phyloP scores from a whole-genome alignment of 805 yeast species.

The Torulaspora maleeae region DNA sequence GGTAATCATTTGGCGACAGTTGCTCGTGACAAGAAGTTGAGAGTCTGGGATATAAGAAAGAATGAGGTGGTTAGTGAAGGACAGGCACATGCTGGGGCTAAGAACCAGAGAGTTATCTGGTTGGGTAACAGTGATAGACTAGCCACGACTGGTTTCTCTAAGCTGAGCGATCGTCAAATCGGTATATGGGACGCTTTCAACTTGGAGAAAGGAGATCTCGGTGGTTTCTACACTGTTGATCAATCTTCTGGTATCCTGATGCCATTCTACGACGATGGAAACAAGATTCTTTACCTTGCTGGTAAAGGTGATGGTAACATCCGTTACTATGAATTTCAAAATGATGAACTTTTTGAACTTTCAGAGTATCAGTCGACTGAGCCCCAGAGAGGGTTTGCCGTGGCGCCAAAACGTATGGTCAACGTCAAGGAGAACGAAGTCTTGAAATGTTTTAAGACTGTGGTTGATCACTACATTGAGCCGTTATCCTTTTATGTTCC shows the following conservation, averaged over 20 bases:
- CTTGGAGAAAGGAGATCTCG: conserved; percentile 76
- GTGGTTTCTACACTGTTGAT: conserved; percentile 82
- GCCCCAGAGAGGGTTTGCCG: conserved; percentile 94
- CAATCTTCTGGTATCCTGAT: conserved; percentile 89
- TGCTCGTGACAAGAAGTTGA: conserved; percentile 81
- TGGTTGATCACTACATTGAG: conserved; percentile 77
- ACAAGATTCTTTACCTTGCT: conserved; percentile 76
- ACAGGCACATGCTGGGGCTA: conserved; percentile 88
- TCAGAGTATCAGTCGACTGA: conserved; percentile 88
- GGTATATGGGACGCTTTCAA: conserved; percentile 87
- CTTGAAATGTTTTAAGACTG: conserved; percentile 77
- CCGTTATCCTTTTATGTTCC: conserved; percentile 93
- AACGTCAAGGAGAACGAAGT: conserved; percentile 82
- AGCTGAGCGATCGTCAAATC: conserved; percentile 87
- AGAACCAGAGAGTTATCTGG: conserved; percentile 85
- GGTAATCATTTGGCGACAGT: conserved; percentile 86
- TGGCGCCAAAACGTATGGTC: conserved; percentile 78
- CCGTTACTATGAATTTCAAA: conserved; percentile 84
- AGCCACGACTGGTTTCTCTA: conserved; percentile 91
- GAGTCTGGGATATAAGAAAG: conserved; percentile 86
- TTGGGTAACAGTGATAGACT: conserved; percentile 80
- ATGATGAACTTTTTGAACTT: conserved; percentile 74
- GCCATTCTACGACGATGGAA: conserved; percentile 83
- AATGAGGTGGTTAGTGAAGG: conserved; percentile 78
- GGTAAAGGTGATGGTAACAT: conserved; percentile 99